A percentile compares a stretch with the other conserved stretches of the same genome.
Evolutionary conservation across 352 stramenopile genomes (phyloP).

Genomic region (Hyaloperonospora brassicae): DNA sequence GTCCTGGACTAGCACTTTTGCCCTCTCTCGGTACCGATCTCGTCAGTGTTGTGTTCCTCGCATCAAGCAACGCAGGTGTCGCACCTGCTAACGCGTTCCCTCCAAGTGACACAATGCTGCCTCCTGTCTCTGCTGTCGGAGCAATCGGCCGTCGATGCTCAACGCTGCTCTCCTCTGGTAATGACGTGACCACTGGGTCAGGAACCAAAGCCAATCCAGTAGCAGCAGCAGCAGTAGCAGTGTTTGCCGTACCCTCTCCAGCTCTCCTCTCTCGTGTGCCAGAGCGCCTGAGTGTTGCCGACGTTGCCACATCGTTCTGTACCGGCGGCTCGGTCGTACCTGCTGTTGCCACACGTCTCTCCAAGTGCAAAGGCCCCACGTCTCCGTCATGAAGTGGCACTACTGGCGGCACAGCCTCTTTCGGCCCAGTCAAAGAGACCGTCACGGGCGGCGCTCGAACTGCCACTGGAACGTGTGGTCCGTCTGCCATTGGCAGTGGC

Average conservation of each 20-base stretch:
- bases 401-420: too few species aligned
- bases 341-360: constrained; percentile 1
- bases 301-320: neutral
- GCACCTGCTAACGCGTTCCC: constrained; percentile 1
- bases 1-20: constrained; percentile 13
- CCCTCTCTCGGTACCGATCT: constrained; percentile 2
- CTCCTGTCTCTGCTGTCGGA: constrained; percentile 1
- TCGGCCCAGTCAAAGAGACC: too few species aligned
- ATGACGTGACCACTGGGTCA: too few species aligned
- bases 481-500: too few species aligned
- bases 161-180: constrained; percentile 5
- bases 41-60: constrained; percentile 16
- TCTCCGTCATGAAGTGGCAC: too few species aligned
- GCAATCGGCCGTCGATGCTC: constrained; percentile 4
- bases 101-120: too few species aligned
- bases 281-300: constrained; percentile 4
- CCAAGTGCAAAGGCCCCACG: too few species aligned
- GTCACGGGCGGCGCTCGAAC: too few species aligned
- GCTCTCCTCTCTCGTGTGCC: neutral
- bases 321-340: neutral
- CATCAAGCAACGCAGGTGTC: neutral
- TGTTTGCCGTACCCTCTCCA: too few species aligned
- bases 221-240: constrained; percentile 1
- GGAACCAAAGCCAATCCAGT: constrained; percentile 6
- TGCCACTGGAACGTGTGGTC: too few species aligned